Conservation (phyloP, 169 alveolate genomes). For the Plasmodium chabaudi region DNA sequence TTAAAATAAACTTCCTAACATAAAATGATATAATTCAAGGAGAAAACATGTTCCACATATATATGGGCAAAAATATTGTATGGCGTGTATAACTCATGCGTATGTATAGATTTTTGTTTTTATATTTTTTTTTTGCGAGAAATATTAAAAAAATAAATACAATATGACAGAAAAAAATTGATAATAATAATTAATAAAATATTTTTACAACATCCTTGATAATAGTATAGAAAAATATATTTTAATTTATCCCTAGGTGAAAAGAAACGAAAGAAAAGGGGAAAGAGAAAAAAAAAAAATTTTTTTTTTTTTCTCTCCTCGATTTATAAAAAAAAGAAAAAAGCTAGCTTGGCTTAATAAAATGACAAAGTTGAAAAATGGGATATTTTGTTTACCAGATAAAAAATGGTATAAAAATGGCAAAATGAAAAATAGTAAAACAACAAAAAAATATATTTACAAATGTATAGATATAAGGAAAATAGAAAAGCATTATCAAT, state of each 20-base stretch:
- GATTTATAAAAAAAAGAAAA: constrained; percentile 2
- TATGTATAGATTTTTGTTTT: not conserved
- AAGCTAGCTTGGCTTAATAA: constrained; percentile 2
- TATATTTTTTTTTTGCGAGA: not conserved
- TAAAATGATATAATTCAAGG: too few species aligned
- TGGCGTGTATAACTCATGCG: not conserved
- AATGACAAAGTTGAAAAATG: constrained; percentile 30
- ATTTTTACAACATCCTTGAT: not conserved
- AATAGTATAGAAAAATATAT: not conserved
- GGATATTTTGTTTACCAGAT: not conserved
- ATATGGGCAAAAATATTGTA: not conserved
- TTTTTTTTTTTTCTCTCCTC: not conserved
- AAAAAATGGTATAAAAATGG: not conserved
- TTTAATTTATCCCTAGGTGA: not conserved
- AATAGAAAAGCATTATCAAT: constrained; percentile 25
- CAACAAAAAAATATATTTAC: constrained; percentile 18
- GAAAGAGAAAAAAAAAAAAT: not conserved
- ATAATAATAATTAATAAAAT: not conserved
- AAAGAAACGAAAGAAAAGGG: not conserved
- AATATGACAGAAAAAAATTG: not conserved
- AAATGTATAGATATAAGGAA: constrained; percentile 48
- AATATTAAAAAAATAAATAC: not conserved
- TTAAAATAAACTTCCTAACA: too few species aligned
- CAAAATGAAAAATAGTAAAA: constrained; percentile 22
- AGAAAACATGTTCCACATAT: not conserved